Percentiles rank a stretch among this genome's conserved stretches.
Conservation (phyloP, 1,284 basidiomycete genomes). For the Phenoliferia sp. region DNA sequence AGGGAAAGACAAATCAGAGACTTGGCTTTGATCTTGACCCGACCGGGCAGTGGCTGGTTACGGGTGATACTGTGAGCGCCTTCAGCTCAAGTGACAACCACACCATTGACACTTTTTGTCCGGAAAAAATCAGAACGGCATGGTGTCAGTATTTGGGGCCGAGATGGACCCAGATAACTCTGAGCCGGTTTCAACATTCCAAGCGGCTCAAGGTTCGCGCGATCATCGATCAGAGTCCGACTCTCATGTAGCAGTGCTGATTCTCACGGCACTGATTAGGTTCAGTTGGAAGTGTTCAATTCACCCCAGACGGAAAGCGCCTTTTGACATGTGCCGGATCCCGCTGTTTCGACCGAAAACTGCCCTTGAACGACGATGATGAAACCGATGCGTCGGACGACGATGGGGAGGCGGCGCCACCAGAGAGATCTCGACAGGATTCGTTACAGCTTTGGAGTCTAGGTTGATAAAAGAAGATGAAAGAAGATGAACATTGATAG, state of each 20-base stretch:
- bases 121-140: slow-evolving; percentile 31
- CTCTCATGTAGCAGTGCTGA: too few species aligned
- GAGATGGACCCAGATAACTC: slow-evolving; percentile 30
- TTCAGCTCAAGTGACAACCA: too few species aligned
- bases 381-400: neutral
- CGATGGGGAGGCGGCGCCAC: neutral
- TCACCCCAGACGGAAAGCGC: neutral
- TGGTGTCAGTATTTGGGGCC: slow-evolving; percentile 31
- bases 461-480: neutral
- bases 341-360: neutral
- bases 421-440: neutral
- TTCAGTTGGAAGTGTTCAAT: neutral
- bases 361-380: neutral
- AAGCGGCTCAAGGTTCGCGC: neutral
- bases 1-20: slow-evolving; percentile 30
- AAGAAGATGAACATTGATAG: too few species aligned
- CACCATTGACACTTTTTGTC: too few species aligned
- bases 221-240: too few species aligned
- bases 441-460: slow-evolving; percentile 8
- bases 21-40: slow-evolving; percentile 67
- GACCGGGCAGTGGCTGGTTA: slow-evolving; percentile 60
- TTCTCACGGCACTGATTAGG: too few species aligned
- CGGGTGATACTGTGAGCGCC: slow-evolving; percentile 73
- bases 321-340: slow-evolving; percentile 16
- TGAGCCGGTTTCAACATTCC: slow-evolving; percentile 11